These are phyloP conservation scores for Xylaria sp. DNA, from an alignment of 2,329 filamentous ascomycete species.

Conservation along the genomic window DNA sequence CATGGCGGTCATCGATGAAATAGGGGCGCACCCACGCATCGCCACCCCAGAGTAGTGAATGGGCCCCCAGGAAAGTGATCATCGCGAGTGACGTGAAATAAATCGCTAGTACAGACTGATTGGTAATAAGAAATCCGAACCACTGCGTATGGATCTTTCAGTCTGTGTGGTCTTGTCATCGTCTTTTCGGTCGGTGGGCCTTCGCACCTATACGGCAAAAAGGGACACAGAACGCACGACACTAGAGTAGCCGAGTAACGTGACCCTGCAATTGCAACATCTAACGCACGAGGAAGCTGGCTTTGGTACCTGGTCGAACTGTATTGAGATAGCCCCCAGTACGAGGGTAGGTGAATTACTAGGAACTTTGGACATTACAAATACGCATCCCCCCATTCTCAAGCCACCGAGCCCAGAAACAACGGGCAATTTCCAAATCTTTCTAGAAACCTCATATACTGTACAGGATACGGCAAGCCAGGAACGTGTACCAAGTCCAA, in stretches of 20 bases:
- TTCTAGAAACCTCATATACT: too few relatives aligned
- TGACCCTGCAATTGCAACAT: background rate
- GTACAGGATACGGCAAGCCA: too few relatives aligned
- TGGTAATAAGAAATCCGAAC: background rate
- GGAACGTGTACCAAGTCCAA: too few relatives aligned
- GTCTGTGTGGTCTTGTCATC: background rate
- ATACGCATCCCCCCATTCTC: background rate
- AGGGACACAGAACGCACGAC: background rate
- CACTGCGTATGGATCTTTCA: background rate
- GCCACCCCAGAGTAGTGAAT: too few relatives aligned
- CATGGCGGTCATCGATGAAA: too few relatives aligned
- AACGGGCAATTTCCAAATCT: too few relatives aligned
- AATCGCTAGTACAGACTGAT: background rate
- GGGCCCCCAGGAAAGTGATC: too few relatives aligned
- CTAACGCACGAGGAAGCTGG: background rate
- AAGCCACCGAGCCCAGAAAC: too few relatives aligned
- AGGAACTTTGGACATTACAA: background rate
- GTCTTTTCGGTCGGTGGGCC: background rate
- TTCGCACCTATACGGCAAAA: background rate
- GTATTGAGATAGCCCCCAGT: background rate
- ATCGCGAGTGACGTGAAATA: too few relatives aligned
- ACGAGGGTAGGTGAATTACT: background rate
- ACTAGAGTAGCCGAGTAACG: background rate
- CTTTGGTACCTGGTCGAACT: background rate
- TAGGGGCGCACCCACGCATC: too few relatives aligned